Evolutionary conservation across 345 rosid genomes (phyloP).

Genomic region (Heritiera littoralis): DNA sequence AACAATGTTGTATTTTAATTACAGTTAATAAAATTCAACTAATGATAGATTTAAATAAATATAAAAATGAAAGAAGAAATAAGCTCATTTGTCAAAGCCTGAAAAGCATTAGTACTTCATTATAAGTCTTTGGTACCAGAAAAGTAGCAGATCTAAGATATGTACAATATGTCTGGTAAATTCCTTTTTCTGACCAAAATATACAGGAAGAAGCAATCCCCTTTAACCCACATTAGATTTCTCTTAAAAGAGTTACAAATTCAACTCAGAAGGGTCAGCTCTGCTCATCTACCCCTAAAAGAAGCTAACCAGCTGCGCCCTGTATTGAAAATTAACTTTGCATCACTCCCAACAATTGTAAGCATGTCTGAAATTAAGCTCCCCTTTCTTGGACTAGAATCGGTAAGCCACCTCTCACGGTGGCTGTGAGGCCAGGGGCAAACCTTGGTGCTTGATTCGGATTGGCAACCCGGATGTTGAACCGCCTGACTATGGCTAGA

Average conservation of each 20-base stretch:
- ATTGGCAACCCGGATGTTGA: constrained; percentile 38
- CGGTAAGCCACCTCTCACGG: constrained; percentile 71
- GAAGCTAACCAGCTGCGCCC: background rate
- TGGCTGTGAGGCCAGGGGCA: constrained; percentile 76
- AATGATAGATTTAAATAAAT: too few relatives aligned
- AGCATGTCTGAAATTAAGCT: background rate
- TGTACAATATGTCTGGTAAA: background rate
- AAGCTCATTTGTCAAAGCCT: background rate
- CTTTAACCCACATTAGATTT: background rate
- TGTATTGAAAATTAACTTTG: background rate
- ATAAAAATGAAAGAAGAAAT: too few relatives aligned
- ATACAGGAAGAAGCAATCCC: background rate
- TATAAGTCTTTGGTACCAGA: background rate
- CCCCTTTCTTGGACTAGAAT: constrained; percentile 42
- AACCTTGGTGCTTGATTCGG: constrained; percentile 40
- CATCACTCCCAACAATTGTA: background rate
- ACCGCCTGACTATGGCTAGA: constrained; percentile 41
- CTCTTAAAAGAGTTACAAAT: background rate
- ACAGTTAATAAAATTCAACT: too few relatives aligned
- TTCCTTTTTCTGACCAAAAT: background rate
- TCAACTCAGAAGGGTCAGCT: background rate
- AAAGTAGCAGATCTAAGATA: background rate
- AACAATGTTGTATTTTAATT: too few relatives aligned
- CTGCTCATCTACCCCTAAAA: background rate
- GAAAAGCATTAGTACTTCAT: background rate